Evolutionary conservation across 2,329 filamentous ascomycete species (phyloP).

Genomic region (Colletotrichum graminicola): DNA sequence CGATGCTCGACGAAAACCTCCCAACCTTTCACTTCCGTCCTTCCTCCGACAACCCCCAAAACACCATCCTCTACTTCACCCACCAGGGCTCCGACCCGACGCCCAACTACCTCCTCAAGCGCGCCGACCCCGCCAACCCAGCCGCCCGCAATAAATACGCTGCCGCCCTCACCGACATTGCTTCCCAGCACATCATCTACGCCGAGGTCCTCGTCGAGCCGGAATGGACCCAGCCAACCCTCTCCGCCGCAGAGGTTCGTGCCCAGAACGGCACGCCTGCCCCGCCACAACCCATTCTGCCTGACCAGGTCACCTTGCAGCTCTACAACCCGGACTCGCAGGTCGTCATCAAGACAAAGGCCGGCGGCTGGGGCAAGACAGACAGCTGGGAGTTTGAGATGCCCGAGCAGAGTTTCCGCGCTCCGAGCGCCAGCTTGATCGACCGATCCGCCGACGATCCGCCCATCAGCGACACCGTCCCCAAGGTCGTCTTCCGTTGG

Average conservation of each 20-base stretch:
- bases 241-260: slow-evolving; percentile 85
- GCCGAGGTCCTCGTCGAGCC: slow-evolving; percentile 88
- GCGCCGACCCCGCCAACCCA: slow-evolving; percentile 77
- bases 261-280: slow-evolving; percentile 73
- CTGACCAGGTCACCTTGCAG: slow-evolving; percentile 83
- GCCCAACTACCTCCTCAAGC: slow-evolving; percentile 84
- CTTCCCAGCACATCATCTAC: slow-evolving; percentile 84
- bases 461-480: slow-evolving; percentile 64
- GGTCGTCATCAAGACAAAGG: slow-evolving; percentile 76
- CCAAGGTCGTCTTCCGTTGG: slow-evolving; percentile 89
- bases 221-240: slow-evolving; percentile 84
- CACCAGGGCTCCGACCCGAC: slow-evolving; percentile 84
- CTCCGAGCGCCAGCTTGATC: slow-evolving; percentile 81
- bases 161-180: slow-evolving; percentile 85
- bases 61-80: slow-evolving; percentile 70
- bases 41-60: slow-evolving; percentile 64
- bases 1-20: slow-evolving; percentile 95
- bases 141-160: slow-evolving; percentile 87
- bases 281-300: slow-evolving; percentile 75
- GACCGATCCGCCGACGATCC: slow-evolving; percentile 73
- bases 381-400: slow-evolving; percentile 94
- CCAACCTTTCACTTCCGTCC: slow-evolving; percentile 74
- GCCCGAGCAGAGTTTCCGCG: slow-evolving; percentile 85
- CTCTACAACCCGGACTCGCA: slow-evolving; percentile 95
- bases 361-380: slow-evolving; percentile 83